Conservation (phyloP, 176 grass and related monocot genomes). For the Phyllostachys edulis region DNA sequence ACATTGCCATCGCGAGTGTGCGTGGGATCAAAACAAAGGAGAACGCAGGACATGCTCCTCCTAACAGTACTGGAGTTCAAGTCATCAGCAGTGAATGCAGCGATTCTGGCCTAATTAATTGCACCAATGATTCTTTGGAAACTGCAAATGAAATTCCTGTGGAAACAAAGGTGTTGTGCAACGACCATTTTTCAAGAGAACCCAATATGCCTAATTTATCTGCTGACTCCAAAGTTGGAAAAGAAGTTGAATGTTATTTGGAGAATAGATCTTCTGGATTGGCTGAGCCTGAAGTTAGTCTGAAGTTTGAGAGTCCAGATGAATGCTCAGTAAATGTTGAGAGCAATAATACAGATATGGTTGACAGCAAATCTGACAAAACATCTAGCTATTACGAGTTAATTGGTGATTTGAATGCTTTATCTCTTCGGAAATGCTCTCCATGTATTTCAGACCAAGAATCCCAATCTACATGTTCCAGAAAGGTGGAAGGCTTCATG, state of each 20-base stretch:
- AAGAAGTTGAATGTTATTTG: slow-evolving; percentile 1
- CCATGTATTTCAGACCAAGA: background rate
- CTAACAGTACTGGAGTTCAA: slow-evolving; percentile 21
- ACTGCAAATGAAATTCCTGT: slow-evolving; percentile 28
- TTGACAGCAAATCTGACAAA: slow-evolving; percentile 9
- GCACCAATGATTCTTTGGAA: slow-evolving; percentile 11
- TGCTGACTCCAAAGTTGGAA: slow-evolving; percentile 24
- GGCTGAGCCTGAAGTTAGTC: background rate
- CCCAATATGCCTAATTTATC: slow-evolving; percentile 18
- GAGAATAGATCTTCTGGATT: slow-evolving; percentile 22
- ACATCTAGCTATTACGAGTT: background rate
- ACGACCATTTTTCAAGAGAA: slow-evolving; percentile 25
- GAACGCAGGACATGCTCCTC: slow-evolving; percentile 19
- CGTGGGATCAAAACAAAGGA: no score
- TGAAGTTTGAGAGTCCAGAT: slow-evolving; percentile 7
- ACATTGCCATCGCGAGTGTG: no score
- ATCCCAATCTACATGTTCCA: slow-evolving; percentile 21
- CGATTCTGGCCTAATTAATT: slow-evolving; percentile 6
- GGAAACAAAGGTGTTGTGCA: slow-evolving; percentile 22
- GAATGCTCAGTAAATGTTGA: slow-evolving; percentile 14
- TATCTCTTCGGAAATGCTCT: slow-evolving; percentile 1
- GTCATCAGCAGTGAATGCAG: background rate
- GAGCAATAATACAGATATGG: background rate
- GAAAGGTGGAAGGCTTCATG: slow-evolving; percentile 7
- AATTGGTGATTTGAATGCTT: background rate